A percentile compares a stretch with the other conserved stretches of the same genome.
Evolutionary conservation across 2,329 filamentous ascomycete genomes (phyloP).

Genomic region (Verticillium nubilum): DNA sequence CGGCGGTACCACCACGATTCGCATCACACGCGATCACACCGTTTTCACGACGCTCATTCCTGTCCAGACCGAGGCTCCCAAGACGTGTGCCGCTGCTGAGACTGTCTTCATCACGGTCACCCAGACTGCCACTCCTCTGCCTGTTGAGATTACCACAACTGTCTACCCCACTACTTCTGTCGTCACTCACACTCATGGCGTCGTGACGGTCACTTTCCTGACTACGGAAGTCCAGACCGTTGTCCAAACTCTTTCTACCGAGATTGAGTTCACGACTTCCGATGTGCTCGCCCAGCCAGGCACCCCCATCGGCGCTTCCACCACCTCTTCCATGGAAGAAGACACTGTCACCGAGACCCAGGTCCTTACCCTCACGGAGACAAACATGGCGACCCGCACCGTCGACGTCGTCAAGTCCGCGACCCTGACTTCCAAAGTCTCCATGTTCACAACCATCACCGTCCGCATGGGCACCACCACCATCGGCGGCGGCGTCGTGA

Average conservation of each 20-base stretch:
- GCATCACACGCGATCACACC: constrained; percentile 4
- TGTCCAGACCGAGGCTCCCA: neutral
- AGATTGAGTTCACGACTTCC: neutral
- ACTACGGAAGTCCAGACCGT: neutral
- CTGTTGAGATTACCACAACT: neutral
- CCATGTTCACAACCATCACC: constrained; percentile 4
- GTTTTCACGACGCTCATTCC: constrained; percentile 1
- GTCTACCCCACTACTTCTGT: neutral
- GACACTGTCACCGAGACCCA: neutral
- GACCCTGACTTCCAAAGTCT: neutral
- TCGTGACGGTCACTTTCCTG: neutral
- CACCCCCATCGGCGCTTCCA: neutral
- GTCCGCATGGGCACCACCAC: constrained; percentile 4
- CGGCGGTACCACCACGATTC: constrained; percentile 4
- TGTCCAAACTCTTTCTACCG: neutral
- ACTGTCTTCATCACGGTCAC: neutral
- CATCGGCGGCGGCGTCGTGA: constrained; percentile 5
- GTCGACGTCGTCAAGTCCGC: neutral
- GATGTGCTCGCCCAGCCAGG: neutral
- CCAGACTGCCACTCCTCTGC: neutral
- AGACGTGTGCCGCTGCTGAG: neutral
- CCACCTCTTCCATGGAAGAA: neutral
- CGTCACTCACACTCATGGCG: neutral
- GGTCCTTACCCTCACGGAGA: constrained; percentile 4
- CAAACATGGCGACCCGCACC: neutral